phyloP scores from a whole-genome alignment of 2,329 filamentous ascomycete species.

The Cladobotryum protrusum region DNA sequence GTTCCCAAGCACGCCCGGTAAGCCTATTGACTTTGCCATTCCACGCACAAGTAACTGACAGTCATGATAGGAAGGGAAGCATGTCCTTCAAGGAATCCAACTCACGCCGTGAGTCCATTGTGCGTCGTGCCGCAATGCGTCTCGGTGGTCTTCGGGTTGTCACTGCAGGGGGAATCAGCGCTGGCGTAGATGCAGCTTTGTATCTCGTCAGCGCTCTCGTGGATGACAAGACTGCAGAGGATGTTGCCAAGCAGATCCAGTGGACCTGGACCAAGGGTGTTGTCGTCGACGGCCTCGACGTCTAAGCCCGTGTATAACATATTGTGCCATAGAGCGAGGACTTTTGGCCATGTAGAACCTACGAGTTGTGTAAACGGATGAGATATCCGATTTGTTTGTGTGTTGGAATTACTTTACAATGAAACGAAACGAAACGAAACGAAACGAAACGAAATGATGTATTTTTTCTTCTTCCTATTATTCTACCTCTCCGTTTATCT shows the following conservation, averaged over 20 bases:
- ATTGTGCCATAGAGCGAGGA: no score
- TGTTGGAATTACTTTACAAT: constrained; percentile 6
- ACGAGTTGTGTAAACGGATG: constrained; percentile 1
- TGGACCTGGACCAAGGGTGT: constrained; percentile 82
- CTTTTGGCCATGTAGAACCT: constrained; percentile 11
- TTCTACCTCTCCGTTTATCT: not conserved
- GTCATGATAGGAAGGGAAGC: constrained; percentile 63
- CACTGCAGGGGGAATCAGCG: constrained; percentile 71
- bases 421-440: not conserved
- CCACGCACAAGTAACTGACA: constrained; percentile 12
- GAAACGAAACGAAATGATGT: constrained; percentile 5
- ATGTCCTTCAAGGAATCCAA: constrained; percentile 74
- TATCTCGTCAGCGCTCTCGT: constrained; percentile 82
- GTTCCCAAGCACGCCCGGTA: constrained; percentile 57
- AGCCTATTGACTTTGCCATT: constrained; percentile 18
- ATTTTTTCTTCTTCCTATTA: not conserved
- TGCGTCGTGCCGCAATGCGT: constrained; percentile 69
- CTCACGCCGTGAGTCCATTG: constrained; percentile 70
- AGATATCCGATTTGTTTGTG: not conserved
- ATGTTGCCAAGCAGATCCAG: constrained; percentile 70
- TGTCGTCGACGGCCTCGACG: constrained; percentile 78
- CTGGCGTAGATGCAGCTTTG: constrained; percentile 75
- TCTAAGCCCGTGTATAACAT: constrained; percentile 41
- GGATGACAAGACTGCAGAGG: constrained; percentile 66
- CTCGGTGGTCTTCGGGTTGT: constrained; percentile 66